A percentile compares a stretch with the other conserved stretches of the same genome.
These are phyloP conservation scores for Sporothrix euskadiensis DNA, from an alignment of 2,329 filamentous ascomycete genomes.

Conservation along the genomic window DNA sequence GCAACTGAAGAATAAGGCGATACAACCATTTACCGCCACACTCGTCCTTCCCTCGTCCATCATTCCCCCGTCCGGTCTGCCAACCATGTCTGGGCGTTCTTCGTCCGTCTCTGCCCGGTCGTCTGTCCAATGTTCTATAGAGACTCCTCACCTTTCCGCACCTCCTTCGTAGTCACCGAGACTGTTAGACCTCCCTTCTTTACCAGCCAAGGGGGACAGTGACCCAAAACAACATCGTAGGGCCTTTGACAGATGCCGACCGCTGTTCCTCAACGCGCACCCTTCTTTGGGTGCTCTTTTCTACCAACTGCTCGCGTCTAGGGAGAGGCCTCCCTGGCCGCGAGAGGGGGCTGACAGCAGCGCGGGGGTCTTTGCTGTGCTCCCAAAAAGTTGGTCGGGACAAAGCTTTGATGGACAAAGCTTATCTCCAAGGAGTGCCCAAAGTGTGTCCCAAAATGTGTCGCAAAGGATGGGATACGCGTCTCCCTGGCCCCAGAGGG, in stretches of 20 bases:
- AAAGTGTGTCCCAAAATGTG: background rate
- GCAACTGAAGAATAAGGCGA: background rate
- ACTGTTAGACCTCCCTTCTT: background rate
- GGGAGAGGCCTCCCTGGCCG: background rate
- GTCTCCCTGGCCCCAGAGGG: background rate
- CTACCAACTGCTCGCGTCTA: background rate
- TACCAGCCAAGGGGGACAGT: background rate
- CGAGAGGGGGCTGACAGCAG: background rate
- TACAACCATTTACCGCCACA: background rate
- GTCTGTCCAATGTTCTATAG: background rate
- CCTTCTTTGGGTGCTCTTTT: background rate
- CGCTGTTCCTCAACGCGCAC: background rate
- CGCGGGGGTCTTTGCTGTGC: background rate
- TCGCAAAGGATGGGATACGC: background rate
- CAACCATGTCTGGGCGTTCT: background rate
- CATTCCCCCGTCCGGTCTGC: background rate
- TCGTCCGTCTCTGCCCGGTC: background rate
- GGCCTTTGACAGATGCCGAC: background rate
- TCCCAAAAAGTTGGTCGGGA: slow-evolving; percentile 1
- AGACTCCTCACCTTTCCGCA: background rate
- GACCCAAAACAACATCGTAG: background rate
- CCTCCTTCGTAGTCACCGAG: background rate
- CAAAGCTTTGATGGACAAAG: background rate
- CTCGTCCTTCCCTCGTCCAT: background rate
- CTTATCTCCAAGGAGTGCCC: no score